Evolutionary conservation across 2,329 filamentous ascomycete species (phyloP), one percentile per base, ranked within the genome.

Genomic region (Xylaria sp.): DNA sequence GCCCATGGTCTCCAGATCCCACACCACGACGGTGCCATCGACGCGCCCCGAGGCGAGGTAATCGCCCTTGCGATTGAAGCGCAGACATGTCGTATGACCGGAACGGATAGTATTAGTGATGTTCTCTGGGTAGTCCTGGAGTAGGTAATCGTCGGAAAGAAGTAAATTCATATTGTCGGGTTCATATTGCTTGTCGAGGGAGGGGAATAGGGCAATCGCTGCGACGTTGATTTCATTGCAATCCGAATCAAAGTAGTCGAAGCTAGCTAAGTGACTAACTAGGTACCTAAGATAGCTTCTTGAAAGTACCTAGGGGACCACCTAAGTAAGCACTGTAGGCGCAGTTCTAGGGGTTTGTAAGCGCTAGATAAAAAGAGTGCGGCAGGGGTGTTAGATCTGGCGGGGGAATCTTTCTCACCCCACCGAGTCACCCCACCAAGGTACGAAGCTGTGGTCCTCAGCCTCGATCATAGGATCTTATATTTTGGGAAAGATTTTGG

Each of bases 1-100:
- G 37, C 95, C 94, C 83, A 96, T 96, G 9, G 96, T 99, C 78
- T 99, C 96, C 51, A 98, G 87, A 74, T 99, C 95, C 84, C 96
- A 99, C 47, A 99, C 90, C 57, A 96, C 92, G 40, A 99, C 90
- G 4, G 92, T 95, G 68, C 95, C 95, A 79, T 99, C 95, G 64
- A 93, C 91, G 73, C 95, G 89, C 66, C 95, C 95, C 29, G 93
- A 96, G 44, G 95, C 95, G 66, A 99, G 88, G 71, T 95, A 93
- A 78, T 99, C 94, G 76, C 95, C 95, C 73, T 89, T 91, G 73
- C 93, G 91, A 73, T 94, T 97, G 84, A 99, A 99, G 67, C 94
- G 92, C 64, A 89, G 79, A 72, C 85, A 87, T 68, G 85, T 87
- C 60, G 86, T 84, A 77, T 89, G 86, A 25, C 86, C 85, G 41